Base-by-base conservation (phyloP, 176 grass and related monocot genomes). In the Olyra latifolia region DNA sequence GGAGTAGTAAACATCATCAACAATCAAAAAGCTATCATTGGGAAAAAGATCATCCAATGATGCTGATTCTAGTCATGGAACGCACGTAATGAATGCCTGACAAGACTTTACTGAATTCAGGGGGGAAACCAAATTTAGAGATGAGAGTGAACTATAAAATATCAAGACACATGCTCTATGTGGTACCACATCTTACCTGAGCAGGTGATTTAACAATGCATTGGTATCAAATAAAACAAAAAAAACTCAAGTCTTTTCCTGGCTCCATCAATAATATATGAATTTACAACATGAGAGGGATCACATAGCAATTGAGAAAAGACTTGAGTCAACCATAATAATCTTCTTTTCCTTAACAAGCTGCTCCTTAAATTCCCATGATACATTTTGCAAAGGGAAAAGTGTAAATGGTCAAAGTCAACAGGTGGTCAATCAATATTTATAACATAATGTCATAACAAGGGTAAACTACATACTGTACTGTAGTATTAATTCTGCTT, bases 191-290 rank as follows among this genome's bases (percentile, higher is more conserved):
- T 43, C 70, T 54, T 52, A 74, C 10, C 6, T 15, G 4, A 75
- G 38, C 39, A 29, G 6, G 39, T 48, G 20, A 43, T 46, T 66
- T 24, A 25, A 44, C 4, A 35, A 30, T 29, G 62, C 28, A 10
- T 45, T 58, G 44, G 32, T 19, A 32, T 32, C 24, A 80, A 69
- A 68, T 52, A 40, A 78, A 65, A 72, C 57, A 82, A 53, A 16
- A 6, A 61, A 12, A 82, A 62, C 5, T 38, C 7, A 27, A 0
- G 16, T 22, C 9, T n/a, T 82, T 62, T 75, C 39, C 16, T 78
- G 47, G 30, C 19, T 62, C 35, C 3, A 17, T 57, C 49, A 78
- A 30, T 64, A 27, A 56, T 69, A 22, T 41, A 10, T 76, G 55
- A 43, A 62, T 42, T 62, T 35, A 40, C 3, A 69, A 28, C 5